Evolutionary conservation across 106 monocot species (phyloP).

Genomic region (Agapanthus africanus): DNA sequence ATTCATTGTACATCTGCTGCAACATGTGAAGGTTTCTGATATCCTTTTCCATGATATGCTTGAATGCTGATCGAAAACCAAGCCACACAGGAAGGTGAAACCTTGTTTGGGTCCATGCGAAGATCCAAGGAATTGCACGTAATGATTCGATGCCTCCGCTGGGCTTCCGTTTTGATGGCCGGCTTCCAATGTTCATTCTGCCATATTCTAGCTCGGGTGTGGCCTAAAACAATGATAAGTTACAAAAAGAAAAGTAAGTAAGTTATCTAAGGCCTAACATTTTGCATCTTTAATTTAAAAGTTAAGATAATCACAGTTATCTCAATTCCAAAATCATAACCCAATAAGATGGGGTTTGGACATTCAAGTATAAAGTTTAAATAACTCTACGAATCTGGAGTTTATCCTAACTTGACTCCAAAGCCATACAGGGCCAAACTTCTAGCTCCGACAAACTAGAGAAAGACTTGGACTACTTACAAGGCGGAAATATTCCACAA

Average conservation of each 20-base stretch:
- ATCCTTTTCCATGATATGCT: constrained; percentile 57
- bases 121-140: constrained; percentile 98
- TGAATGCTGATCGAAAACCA: constrained; percentile 88
- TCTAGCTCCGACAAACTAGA: background rate
- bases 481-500: constrained; percentile 92
- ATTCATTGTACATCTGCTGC: constrained; percentile 88
- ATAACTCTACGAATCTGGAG: too few relatives aligned
- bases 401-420: too few relatives aligned
- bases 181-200: constrained; percentile 97
- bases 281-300: too few relatives aligned
- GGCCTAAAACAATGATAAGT: too few relatives aligned
- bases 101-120: constrained; percentile 98
- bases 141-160: constrained; percentile 98
- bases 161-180: constrained; percentile 92
- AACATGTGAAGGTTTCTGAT: constrained; percentile 59
- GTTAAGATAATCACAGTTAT: too few relatives aligned
- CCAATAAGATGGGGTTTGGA: too few relatives aligned
- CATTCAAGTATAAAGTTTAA: too few relatives aligned
- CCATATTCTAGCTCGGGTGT: constrained; percentile 99
- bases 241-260: too few relatives aligned
- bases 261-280: too few relatives aligned
- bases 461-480: constrained; percentile 24
- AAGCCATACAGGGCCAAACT: too few relatives aligned
- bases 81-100: constrained; percentile 99
- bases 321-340: too few relatives aligned